Evolutionary conservation across 495 filamentous ascomycete species (phyloP), one percentile per base, ranked within the genome.

Genomic region (Tuber brumale): DNA sequence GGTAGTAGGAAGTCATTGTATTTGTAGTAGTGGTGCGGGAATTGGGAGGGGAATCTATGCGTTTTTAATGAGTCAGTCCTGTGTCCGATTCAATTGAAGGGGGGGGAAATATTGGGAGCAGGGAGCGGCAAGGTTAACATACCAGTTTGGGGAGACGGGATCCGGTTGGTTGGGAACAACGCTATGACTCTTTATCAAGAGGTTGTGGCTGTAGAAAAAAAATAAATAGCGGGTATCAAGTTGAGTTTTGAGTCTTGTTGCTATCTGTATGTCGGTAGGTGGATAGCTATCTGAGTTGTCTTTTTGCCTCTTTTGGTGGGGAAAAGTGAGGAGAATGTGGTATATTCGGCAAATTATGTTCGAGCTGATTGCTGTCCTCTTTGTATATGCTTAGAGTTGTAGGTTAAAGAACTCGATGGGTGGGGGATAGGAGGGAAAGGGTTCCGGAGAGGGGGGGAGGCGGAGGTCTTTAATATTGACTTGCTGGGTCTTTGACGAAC

Each of bases 61-160:
- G 42, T 45, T 51, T 75, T 76, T 72, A 70, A 74, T 80, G 78
- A 80, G 78, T 80, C 78, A 80, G 76, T 80, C 73, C 70, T 73
- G 76, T 79, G 77, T 69, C 72, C 76, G 72, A 71, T 72, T 70
- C 69, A 72, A 76, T 77, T 77, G 74, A 69, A 78, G 76, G 76
- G 70, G 76, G 70, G 70, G 61, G 18, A 31, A 27, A n/a, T n/a
- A 51, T 51, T 51, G 31, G 75, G 41, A 73, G 77, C 70, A 78
- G 77, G 75, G 41, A 75, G 78, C 76, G 69, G 73, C 73, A 79
- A 75, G 69, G 73, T 80, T 78, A 75, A 75, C 78, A 80, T 79
- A 80, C 78, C 78, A 79, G 70, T 71, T 75, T 80, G 72, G 70
- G 72, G 61, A 70, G 72, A 69, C 73, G 41, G 35, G 45, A 70